Conservation (phyloP, 2,329 filamentous ascomycete species). For the Tolypocladium guangdongense region DNA sequence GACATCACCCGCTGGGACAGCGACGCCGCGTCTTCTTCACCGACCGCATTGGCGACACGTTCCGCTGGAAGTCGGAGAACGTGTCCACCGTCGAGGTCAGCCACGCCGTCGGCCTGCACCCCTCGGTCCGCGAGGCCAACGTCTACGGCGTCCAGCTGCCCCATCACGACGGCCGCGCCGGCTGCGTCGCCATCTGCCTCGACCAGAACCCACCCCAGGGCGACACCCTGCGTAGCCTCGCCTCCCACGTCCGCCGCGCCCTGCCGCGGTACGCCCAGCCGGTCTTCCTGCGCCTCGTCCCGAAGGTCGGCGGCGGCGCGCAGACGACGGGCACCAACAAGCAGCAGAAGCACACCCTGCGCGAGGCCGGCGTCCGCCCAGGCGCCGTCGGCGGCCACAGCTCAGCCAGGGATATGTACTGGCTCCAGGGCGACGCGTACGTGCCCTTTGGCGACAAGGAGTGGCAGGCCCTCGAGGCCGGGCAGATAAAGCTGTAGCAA, state of each 20-base stretch:
- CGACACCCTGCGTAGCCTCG: slow-evolving; percentile 45
- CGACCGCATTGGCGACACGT: slow-evolving; percentile 70
- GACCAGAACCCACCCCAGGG: slow-evolving; percentile 32
- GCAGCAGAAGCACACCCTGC: slow-evolving; percentile 67
- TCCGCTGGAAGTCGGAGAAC: slow-evolving; percentile 75
- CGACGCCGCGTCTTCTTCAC: slow-evolving; percentile 67
- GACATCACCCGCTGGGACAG: slow-evolving; percentile 63
- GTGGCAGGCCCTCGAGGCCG: slow-evolving; percentile 57
- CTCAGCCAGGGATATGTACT: slow-evolving; percentile 42
- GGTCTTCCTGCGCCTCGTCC: slow-evolving; percentile 61
- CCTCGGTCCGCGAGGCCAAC: slow-evolving; percentile 63
- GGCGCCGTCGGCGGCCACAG: slow-evolving; percentile 5
- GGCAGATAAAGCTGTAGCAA: slow-evolving; percentile 56
- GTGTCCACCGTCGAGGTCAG: slow-evolving; percentile 74
- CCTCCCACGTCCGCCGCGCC: slow-evolving; percentile 40
- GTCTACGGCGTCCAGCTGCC: slow-evolving; percentile 77
- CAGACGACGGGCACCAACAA: slow-evolving; percentile 78
- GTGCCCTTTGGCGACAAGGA: slow-evolving; percentile 54
- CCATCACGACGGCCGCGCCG: slow-evolving; percentile 72
- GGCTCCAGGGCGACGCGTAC: slow-evolving; percentile 57
- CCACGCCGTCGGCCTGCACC: slow-evolving; percentile 58
- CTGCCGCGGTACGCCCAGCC: slow-evolving; percentile 69
- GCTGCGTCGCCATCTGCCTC: slow-evolving; percentile 63
- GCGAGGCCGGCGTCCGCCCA: slow-evolving; percentile 65
- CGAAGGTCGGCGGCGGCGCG: slow-evolving; percentile 38